Percentiles rank a stretch among this genome's conserved stretches.
These are phyloP conservation scores for Naegleria gruberi DNA, from an alignment of 208 protist genomes.

Conservation along the genomic window DNA sequence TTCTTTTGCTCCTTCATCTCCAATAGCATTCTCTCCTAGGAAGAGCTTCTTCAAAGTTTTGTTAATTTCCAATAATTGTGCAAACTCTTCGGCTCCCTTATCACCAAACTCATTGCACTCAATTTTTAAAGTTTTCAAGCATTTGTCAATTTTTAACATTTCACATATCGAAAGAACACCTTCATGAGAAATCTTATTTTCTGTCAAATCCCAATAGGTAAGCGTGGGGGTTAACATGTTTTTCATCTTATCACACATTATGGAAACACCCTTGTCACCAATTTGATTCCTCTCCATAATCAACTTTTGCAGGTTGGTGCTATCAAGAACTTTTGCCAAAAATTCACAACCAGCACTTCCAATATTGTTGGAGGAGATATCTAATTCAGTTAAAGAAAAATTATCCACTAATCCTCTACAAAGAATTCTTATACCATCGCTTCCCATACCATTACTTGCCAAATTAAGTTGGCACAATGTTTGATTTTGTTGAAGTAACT, in stretches of 20 bases:
- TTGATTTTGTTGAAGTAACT: constrained; percentile 60
- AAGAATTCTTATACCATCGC: constrained; percentile 47
- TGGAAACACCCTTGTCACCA: not conserved
- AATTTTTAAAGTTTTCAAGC: not conserved
- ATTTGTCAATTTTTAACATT: constrained; percentile 16
- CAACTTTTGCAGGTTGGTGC: not conserved
- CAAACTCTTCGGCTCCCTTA: constrained; percentile 48
- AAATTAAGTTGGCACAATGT: constrained; percentile 71
- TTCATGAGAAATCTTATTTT: not conserved
- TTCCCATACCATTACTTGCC: constrained; percentile 71
- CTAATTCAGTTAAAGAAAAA: constrained; percentile 60
- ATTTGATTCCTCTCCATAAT: constrained; percentile 11
- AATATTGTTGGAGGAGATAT: constrained; percentile 73
- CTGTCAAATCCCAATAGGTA: not conserved
- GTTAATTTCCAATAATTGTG: constrained; percentile 59
- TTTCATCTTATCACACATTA: not conserved
- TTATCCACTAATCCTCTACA: constrained; percentile 55
- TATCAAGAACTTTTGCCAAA: not conserved
- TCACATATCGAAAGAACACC: not conserved
- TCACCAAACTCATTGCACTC: constrained; percentile 47
- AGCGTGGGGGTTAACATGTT: not conserved
- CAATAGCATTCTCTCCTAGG: constrained; percentile 53
- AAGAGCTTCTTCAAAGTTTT: constrained; percentile 47
- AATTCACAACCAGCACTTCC: not conserved
- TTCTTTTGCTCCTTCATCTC: constrained; percentile 47